phyloP scores from a whole-genome alignment of 2,329 filamentous ascomycete species.

The Venturia carpophila region DNA sequence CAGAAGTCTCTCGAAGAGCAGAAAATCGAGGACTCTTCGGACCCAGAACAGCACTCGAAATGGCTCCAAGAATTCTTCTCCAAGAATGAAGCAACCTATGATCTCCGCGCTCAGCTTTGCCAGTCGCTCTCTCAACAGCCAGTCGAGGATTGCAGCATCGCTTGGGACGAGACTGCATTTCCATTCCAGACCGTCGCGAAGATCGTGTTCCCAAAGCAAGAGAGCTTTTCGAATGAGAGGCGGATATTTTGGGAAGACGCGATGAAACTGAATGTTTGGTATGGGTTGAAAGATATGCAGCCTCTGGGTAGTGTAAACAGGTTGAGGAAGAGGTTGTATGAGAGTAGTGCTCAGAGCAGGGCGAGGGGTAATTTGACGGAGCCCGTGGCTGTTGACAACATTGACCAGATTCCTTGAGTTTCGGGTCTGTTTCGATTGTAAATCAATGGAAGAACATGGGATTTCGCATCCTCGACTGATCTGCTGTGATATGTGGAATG shows the following conservation, averaged over 20 bases:
- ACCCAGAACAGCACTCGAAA: conserved; percentile 15
- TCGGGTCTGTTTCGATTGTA: too few species aligned
- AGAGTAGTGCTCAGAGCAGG: conserved; percentile 4
- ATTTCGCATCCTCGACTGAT: neutral
- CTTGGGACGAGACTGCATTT: conserved; percentile 42
- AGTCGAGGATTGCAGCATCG: conserved; percentile 37
- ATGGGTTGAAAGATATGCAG: conserved; percentile 36
- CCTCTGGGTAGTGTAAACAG: conserved; percentile 36
- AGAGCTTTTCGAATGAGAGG: conserved; percentile 34
- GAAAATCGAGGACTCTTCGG: conserved; percentile 25
- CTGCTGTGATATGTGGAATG: neutral
- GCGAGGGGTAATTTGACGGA: conserved; percentile 4
- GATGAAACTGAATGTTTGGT: conserved; percentile 38
- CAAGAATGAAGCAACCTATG: conserved; percentile 35
- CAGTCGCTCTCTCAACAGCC: conserved; percentile 41
- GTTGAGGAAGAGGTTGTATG: conserved; percentile 27
- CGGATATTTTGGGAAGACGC: conserved; percentile 39
- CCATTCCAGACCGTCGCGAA: conserved; percentile 41
- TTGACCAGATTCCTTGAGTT: neutral
- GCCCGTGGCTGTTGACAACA: neutral
- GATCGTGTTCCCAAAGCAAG: conserved; percentile 35
- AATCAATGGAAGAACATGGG: too few species aligned
- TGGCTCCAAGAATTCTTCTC: conserved; percentile 36
- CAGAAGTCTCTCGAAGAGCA: conserved; percentile 36
- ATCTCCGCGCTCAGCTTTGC: conserved; percentile 41